Evolutionary conservation across 2,329 filamentous ascomycete genomes (phyloP).

Genomic region (Trichophyton equinum): DNA sequence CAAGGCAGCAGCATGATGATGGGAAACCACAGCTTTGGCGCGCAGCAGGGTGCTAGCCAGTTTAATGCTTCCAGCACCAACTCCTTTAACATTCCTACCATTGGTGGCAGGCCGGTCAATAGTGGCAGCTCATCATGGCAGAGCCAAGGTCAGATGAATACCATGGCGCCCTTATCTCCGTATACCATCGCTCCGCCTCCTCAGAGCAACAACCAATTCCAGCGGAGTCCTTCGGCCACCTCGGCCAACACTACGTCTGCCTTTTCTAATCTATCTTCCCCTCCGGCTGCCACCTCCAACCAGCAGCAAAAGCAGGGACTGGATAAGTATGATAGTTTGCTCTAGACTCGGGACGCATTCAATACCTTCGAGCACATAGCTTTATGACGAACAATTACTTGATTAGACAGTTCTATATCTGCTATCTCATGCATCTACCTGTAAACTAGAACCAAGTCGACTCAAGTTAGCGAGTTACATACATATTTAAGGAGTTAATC

Average conservation of each 20-base stretch:
- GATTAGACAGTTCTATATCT: background rate
- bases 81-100: slow-evolving; percentile 25
- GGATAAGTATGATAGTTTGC: slow-evolving; percentile 45
- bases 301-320: slow-evolving; percentile 31
- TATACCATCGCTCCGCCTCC: slow-evolving; percentile 18
- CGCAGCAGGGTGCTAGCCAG: background rate
- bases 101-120: background rate
- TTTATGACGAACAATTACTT: background rate
- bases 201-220: slow-evolving; percentile 5
- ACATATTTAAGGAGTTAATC: background rate
- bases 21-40: background rate
- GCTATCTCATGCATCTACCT: background rate
- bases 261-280: background rate
- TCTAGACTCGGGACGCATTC: slow-evolving; percentile 23
- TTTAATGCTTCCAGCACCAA: slow-evolving; percentile 22
- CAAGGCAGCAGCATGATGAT: background rate
- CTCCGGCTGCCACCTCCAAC: slow-evolving; percentile 9
- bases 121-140: background rate
- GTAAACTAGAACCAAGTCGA: too few species aligned
- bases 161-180: slow-evolving; percentile 18
- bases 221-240: background rate
- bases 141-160: background rate
- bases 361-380: background rate
- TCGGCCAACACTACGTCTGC: background rate
- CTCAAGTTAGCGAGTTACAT: background rate